Percentiles rank a stretch among this genome's conserved stretches.
Evolutionary conservation across 331 rosid genomes (phyloP).

Genomic region (Cydonia oblonga): DNA sequence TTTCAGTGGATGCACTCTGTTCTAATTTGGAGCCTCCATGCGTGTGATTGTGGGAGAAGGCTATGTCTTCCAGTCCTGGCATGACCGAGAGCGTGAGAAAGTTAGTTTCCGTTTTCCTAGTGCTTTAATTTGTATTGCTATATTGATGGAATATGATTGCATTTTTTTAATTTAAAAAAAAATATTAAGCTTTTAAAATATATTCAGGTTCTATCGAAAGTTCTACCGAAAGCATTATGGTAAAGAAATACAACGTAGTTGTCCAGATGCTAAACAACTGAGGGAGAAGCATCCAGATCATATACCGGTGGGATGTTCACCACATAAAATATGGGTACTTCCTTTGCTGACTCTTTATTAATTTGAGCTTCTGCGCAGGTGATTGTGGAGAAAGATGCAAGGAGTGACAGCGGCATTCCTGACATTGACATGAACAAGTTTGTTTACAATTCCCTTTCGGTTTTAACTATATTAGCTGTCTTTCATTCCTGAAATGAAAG

Average conservation of each 20-base stretch:
- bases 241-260: not conserved
- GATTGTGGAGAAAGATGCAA: conserved; percentile 57
- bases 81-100: too few species aligned
- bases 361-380: not conserved
- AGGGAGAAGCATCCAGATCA: not conserved
- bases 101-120: too few species aligned
- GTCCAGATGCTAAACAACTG: not conserved
- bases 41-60: too few species aligned
- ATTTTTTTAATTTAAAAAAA: too few species aligned
- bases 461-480: not conserved
- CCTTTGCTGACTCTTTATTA: conserved; percentile 2
- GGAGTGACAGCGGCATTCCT: conserved; percentile 42
- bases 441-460: conserved; percentile 1
- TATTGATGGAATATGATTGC: too few species aligned
- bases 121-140: too few species aligned
- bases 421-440: conserved; percentile 79
- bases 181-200: too few species aligned
- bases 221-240: too few species aligned
- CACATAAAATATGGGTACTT: not conserved
- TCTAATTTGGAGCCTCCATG: too few species aligned
- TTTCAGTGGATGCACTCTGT: too few species aligned
- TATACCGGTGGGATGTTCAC: conserved; percentile 12
- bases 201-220: not conserved
- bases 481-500: not conserved
- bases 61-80: too few species aligned